These are phyloP conservation scores for Arthroderma uncinatum DNA, from an alignment of 2,329 filamentous ascomycete species.

Conservation along the genomic window DNA sequence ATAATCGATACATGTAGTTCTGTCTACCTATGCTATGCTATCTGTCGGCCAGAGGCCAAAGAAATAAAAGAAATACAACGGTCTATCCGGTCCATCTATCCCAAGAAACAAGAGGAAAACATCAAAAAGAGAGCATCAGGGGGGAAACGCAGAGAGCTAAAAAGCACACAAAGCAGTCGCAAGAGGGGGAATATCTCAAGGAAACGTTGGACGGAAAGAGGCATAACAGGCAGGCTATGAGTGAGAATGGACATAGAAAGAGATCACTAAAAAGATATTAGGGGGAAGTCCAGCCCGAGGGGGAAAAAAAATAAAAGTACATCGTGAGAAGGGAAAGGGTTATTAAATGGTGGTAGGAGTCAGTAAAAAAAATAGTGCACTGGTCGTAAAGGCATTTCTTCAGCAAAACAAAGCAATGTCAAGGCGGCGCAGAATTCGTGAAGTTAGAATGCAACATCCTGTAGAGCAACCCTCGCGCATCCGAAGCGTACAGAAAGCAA, in stretches of 20 bases:
- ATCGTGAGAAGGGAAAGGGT: background rate
- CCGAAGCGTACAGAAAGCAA: background rate
- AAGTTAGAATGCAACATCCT: background rate
- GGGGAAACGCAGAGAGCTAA: background rate
- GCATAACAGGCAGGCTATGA: constrained; percentile 1
- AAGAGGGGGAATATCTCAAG: constrained; percentile 1
- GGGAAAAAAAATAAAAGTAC: background rate
- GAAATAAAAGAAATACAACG: background rate
- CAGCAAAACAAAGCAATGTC: background rate
- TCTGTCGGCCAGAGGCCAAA: background rate
- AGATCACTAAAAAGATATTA: background rate
- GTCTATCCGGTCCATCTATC: constrained; percentile 6
- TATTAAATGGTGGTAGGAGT: constrained; percentile 6
- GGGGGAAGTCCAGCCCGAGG: constrained; percentile 6
- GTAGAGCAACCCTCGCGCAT: background rate
- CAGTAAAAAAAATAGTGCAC: background rate
- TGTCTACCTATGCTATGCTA: constrained; percentile 3
- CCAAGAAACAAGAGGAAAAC: background rate
- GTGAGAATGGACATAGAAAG: background rate
- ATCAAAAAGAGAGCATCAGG: constrained; percentile 1
- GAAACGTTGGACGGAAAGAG: background rate
- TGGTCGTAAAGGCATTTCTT: constrained; percentile 7
- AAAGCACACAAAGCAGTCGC: background rate
- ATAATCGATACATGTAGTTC: constrained; percentile 2
- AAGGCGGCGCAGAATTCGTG: background rate